A percentile compares a stretch with the other conserved stretches of the same genome.
phyloP scores from a whole-genome alignment of 345 rosid species.

The Rhodamnia rubescens region DNA sequence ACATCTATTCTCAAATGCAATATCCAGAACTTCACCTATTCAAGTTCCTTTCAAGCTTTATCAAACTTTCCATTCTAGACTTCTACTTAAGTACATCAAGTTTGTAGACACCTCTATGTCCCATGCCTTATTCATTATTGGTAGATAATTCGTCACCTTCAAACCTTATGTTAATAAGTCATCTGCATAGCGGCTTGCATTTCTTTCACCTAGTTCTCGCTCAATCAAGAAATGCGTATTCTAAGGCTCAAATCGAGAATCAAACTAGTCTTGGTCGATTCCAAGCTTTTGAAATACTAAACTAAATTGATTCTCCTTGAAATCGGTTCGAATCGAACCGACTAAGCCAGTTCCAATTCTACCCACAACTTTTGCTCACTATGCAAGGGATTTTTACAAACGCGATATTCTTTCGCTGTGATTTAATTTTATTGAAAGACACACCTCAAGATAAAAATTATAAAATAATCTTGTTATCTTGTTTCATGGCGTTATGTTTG shows the following conservation, averaged over 20 bases:
- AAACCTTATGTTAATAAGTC: no score
- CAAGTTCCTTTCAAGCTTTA: no score
- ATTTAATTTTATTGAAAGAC: background rate
- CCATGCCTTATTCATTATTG: no score
- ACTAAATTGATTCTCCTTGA: background rate
- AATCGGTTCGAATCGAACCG: background rate
- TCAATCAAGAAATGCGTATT: background rate
- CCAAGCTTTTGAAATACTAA: background rate
- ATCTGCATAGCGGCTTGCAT: no score
- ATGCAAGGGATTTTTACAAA: background rate
- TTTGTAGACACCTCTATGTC: no score
- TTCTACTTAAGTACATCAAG: no score
- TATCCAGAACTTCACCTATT: no score
- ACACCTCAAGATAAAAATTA: background rate
- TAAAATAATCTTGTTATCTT: no score
- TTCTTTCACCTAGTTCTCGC: no score
- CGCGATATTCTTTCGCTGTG: background rate
- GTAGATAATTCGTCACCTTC: no score
- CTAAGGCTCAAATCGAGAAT: background rate
- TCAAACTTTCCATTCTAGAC: no score
- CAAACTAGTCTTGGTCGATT: background rate
- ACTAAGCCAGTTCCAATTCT: background rate
- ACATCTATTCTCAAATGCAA: no score
- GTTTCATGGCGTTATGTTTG: background rate
- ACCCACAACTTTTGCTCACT: background rate